These are phyloP conservation scores for Crucihimalaya himalaica DNA, from an alignment of 345 rosid species.

Conservation along the genomic window DNA sequence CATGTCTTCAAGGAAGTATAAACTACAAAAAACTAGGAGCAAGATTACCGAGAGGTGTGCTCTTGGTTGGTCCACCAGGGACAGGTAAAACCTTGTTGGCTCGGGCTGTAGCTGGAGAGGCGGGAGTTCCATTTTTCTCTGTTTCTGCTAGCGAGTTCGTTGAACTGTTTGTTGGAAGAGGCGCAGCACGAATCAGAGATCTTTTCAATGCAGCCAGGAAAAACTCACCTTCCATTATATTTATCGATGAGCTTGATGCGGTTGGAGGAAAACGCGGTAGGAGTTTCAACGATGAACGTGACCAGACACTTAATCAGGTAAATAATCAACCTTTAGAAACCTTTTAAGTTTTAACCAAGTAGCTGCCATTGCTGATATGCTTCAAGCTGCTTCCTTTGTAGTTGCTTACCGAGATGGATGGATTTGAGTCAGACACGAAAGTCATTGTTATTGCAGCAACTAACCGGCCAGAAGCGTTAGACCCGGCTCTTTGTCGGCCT, in stretches of 20 bases:
- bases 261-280: conserved; percentile 98
- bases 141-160: conserved; percentile 98
- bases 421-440: conserved; percentile 81
- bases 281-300: conserved; percentile 97
- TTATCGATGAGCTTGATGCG: conserved; percentile 96
- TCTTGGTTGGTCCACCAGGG: conserved; percentile 96
- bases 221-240: conserved; percentile 83
- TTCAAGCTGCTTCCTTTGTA: conserved; percentile 41
- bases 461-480: conserved; percentile 93
- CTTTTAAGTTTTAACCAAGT: background rate
- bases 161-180: conserved; percentile 97
- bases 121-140: conserved; percentile 90
- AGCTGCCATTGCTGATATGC: background rate
- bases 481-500: conserved; percentile 91
- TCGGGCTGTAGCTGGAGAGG: conserved; percentile 97
- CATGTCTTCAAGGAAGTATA: conserved; percentile 92
- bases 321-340: conserved; percentile 16
- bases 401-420: conserved; percentile 99
- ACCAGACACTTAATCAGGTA: conserved; percentile 94
- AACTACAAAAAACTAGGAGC: conserved; percentile 87
- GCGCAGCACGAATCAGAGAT: conserved; percentile 95
- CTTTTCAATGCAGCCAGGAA: conserved; percentile 81
- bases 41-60: conserved; percentile 83
- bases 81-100: conserved; percentile 96
- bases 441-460: conserved; percentile 94